These are phyloP conservation scores for Penicillium longicatenatum DNA, from an alignment of 495 filamentous ascomycete genomes.

Conservation along the genomic window DNA sequence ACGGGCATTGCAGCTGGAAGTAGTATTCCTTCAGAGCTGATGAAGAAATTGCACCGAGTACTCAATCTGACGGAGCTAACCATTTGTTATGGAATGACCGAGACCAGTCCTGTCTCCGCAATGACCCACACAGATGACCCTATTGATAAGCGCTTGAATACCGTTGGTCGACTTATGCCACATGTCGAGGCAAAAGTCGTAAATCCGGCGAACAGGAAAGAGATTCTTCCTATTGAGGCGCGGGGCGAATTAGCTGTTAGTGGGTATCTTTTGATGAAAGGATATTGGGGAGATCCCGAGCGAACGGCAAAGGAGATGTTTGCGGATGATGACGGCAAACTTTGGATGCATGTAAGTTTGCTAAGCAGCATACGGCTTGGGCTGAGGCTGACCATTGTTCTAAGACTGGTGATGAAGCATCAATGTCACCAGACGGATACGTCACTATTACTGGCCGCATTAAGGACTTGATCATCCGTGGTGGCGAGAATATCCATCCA, in stretches of 20 bases:
- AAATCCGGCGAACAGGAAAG: slow-evolving; percentile 54
- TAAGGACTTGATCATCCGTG: slow-evolving; percentile 92
- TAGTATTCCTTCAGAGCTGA: slow-evolving; percentile 78
- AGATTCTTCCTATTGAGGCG: slow-evolving; percentile 62
- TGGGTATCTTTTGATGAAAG: slow-evolving; percentile 89
- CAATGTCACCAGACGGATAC: slow-evolving; percentile 71
- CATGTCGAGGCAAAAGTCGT: slow-evolving; percentile 89
- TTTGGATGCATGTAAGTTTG: slow-evolving; percentile 68
- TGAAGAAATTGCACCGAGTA: slow-evolving; percentile 74
- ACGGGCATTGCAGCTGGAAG: slow-evolving; percentile 94
- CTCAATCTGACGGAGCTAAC: slow-evolving; percentile 84
- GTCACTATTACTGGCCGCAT: slow-evolving; percentile 74
- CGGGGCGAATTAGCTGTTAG: slow-evolving; percentile 80
- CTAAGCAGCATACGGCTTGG: not conserved
- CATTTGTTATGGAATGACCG: slow-evolving; percentile 99
- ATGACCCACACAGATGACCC: slow-evolving; percentile 90
- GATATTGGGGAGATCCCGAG: slow-evolving; percentile 76
- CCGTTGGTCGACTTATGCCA: slow-evolving; percentile 76
- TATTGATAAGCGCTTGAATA: slow-evolving; percentile 72
- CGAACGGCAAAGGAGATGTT: slow-evolving; percentile 73
- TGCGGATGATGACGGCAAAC: slow-evolving; percentile 56
- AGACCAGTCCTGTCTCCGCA: slow-evolving; percentile 86
- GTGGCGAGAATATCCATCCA: slow-evolving; percentile 95
- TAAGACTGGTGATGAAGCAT: slow-evolving; percentile 86
- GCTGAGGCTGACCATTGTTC: slow-evolving; percentile 6